Base-by-base conservation (phyloP, 2,329 filamentous ascomycete species). In the Stemphylium vesicarium region DNA sequence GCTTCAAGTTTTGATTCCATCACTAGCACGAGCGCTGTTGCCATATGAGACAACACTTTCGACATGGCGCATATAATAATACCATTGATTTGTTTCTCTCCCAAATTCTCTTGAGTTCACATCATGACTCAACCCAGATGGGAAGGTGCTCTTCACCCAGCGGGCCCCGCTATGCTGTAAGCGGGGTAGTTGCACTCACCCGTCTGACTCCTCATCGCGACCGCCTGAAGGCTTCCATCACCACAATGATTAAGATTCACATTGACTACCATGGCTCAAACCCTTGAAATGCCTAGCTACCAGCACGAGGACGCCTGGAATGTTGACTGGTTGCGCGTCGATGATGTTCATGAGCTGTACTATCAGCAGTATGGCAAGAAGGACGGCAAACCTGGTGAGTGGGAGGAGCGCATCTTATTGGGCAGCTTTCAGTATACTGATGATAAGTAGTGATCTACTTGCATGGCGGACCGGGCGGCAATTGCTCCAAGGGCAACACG, bases 401-500 rank as follows among this genome's bases (percentile, higher is more conserved):
- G 32, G 24, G 16, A 22, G 10, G 33, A 15, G 4, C 8, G 29
- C 36, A 12, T 29, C 6, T 10, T 35, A 9, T 40, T 7, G 1
- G 7, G n/a, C 20, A 16, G 1, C 24, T 12, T 6, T 15, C 10
- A 16, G 15, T 15, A 7, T 22, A 5, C 38, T 52, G 37, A 46
- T 9, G 5, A 1, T n/a, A 15, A 9, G 9, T 59, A 71, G 75
- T 78, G 0, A 62, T 80, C 18, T 80, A 73, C 51, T 72, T 80
- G 7, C 78, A 81, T 43, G 79, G 79, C n/a, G 78, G 78, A 1
- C 78, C 78, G 3, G 77, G 78, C 31, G 78, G 74, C 35, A 56
- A 59, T 15, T 76, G 65, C 31, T 68, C 73, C 11, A 69, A 73
- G 39, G 42, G 42, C 32, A 76, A 77, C 59, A 75, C 76, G 16